Conservation (phyloP, 2,329 filamentous ascomycete species). For the Amauroascus verrucosus region DNA sequence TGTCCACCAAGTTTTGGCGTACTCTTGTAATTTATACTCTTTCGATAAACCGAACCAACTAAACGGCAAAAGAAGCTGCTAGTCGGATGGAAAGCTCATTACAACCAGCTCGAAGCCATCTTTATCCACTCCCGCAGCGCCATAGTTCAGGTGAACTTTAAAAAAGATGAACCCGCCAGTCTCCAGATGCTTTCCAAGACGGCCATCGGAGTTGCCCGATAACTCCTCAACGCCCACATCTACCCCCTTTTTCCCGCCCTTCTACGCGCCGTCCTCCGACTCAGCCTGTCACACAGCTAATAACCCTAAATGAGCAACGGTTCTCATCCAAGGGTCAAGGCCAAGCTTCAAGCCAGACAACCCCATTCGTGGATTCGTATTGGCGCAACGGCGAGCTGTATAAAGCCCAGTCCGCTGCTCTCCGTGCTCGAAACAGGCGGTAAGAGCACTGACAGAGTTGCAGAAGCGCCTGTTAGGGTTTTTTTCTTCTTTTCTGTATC, state of each 20-base stretch:
- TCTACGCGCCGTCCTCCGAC: neutral
- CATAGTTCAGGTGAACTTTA: neutral
- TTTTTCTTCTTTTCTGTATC: no score
- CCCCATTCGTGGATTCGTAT: neutral
- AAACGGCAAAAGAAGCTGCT: no score
- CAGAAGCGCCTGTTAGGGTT: no score
- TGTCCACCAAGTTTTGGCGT: no score
- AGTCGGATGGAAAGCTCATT: no score
- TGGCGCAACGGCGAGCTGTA: no score
- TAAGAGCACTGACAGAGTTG: no score
- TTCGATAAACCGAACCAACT: no score
- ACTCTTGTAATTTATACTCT: no score
- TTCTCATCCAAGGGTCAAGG: neutral
- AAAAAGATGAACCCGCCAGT: neutral
- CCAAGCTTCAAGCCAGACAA: neutral
- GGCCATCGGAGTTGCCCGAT: constrained; percentile 8
- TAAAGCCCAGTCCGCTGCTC: no score
- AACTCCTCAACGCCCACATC: neutral
- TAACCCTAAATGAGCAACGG: neutral
- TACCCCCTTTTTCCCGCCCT: neutral
- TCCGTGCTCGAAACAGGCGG: neutral
- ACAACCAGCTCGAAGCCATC: neutral
- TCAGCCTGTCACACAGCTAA: neutral
- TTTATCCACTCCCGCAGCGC: no score
- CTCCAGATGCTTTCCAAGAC: neutral